Evolutionary conservation across 257 asterid genomes (phyloP).

Genomic region (Ajuga chamaepitys): DNA sequence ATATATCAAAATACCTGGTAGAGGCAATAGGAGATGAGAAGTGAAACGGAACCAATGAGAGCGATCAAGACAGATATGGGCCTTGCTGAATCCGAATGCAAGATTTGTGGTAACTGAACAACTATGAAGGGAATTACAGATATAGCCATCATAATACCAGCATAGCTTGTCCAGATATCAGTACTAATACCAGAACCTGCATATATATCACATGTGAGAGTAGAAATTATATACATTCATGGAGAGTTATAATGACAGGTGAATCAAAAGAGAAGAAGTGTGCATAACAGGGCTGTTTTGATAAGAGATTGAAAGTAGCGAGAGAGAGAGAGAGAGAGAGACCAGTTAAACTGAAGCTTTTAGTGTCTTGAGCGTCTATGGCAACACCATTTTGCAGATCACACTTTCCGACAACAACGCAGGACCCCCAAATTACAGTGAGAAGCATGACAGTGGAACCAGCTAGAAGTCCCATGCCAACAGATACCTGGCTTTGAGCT

Average conservation of each 20-base stretch:
- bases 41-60: slow-evolving; percentile 52
- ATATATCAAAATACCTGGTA: slow-evolving; percentile 79
- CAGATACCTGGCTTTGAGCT: slow-evolving; percentile 95
- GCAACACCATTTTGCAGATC: slow-evolving; percentile 47
- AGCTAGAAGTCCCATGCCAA: slow-evolving; percentile 90
- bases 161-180: slow-evolving; percentile 89
- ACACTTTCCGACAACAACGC: slow-evolving; percentile 78
- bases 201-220: slow-evolving; percentile 9
- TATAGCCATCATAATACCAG: slow-evolving; percentile 79
- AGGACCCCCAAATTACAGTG: slow-evolving; percentile 86
- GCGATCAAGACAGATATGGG: slow-evolving; percentile 68
- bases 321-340: slow-evolving; percentile 19
- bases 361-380: slow-evolving; percentile 52
- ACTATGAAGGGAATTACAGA: slow-evolving; percentile 74
- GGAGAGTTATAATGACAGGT: too few relatives aligned
- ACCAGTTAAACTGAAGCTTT: slow-evolving; percentile 67
- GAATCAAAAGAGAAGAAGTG: too few relatives aligned
- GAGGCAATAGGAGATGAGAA: slow-evolving; percentile 65
- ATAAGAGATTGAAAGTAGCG: too few relatives aligned
- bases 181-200: slow-evolving; percentile 87
- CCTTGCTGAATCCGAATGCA: slow-evolving; percentile 56
- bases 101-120: slow-evolving; percentile 66
- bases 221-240: too few relatives aligned
- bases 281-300: too few relatives aligned
- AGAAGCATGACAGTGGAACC: slow-evolving; percentile 97